Base-by-base conservation (phyloP, 768 basidiomycete genomes). In the Mrakia gelida region DNA sequence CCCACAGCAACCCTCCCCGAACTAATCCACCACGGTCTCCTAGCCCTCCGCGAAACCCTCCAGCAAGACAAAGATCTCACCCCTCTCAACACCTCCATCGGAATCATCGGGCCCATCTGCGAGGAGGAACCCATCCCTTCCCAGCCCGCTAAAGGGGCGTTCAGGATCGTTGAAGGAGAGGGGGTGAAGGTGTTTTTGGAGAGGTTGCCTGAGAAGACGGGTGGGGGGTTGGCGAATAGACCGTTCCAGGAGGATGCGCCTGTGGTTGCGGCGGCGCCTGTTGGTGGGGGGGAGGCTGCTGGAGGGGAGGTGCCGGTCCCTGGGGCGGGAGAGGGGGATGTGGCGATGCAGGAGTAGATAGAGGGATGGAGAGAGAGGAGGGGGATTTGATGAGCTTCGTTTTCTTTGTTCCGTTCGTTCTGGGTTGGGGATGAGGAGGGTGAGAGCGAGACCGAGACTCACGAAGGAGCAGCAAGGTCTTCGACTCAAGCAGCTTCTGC, bases 31-130 rank as follows among this genome's bases (percentile, higher is more conserved):
- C 97, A 99, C 83, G 97, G 97, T 23, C 88, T 99, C 56, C 92
- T 95, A 79, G 96, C 97, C 18, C 89, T 99, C 23, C 91, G 94
- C 43, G 96, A 98, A 84, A 98, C 97, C 2, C 89, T 99, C 54
- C 97, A 98, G 82, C 97, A 99, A 83, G 97, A 98, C 87, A 99
- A 99, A 85, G 94, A 93, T 82, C 90, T 98, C 76, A 95, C 91
- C 26, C 86, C 91, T 81, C 90, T 92, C 84, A 99, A 99, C 87
- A 99, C 97, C 1, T 94, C 93, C 2, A 90, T 98, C 81, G 95
- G 94, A 43, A 92, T 99, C 82, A 88, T 98, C 78, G 96, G 96
- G 3, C 78, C 78, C 9, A 21, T 75, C 18, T 34, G 16, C 26
- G 43, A 32, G 30, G 65, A 41, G 16, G 78, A 79, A 59, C 86